Conservation (phyloP, 352 stramenopile species). For the Phytophthora citricola region DNA sequence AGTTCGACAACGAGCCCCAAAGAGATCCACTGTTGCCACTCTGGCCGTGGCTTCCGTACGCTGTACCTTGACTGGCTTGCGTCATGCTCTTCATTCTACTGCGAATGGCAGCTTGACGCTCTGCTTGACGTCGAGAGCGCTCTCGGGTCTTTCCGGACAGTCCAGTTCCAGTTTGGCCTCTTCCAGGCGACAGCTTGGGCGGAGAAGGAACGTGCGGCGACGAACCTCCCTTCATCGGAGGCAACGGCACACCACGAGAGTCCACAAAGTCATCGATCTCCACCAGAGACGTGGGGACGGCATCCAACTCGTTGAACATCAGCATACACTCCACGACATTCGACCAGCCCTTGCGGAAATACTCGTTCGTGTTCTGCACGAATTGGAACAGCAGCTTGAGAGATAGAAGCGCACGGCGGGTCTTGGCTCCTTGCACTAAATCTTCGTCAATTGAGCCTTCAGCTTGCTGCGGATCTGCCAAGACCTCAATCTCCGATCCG, state of each 20-base stretch:
- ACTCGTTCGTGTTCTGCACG: conserved; percentile 81
- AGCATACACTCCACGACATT: conserved; percentile 87
- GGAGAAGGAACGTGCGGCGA: conserved; percentile 33
- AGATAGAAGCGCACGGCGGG: conserved; percentile 73
- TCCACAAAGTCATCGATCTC: conserved; percentile 92
- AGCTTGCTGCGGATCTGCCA: conserved; percentile 26
- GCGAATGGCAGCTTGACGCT: conserved; percentile 83
- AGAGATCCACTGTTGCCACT: conserved; percentile 59
- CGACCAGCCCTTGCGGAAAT: conserved; percentile 81
- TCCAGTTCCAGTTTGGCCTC: conserved; percentile 51
- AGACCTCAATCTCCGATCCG: conserved; percentile 51
- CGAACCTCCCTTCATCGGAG: conserved; percentile 64
- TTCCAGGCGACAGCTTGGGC: conserved; percentile 40
- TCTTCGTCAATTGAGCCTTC: conserved; percentile 52
- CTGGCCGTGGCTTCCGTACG: conserved; percentile 48
- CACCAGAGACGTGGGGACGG: conserved; percentile 83
- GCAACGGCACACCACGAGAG: conserved; percentile 77
- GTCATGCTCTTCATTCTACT: conserved; percentile 86
- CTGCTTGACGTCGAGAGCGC: conserved; percentile 76
- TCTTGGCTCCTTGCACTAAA: conserved; percentile 72
- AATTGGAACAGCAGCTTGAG: conserved; percentile 88
- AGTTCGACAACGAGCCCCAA: conserved; percentile 86
- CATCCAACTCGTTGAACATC: conserved; percentile 91
- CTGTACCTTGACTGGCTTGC: conserved; percentile 53
- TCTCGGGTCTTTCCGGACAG: conserved; percentile 82